Evolutionary conservation across 2,329 filamentous ascomycete species (phyloP).

Genomic region (Xylariaceae sp.): DNA sequence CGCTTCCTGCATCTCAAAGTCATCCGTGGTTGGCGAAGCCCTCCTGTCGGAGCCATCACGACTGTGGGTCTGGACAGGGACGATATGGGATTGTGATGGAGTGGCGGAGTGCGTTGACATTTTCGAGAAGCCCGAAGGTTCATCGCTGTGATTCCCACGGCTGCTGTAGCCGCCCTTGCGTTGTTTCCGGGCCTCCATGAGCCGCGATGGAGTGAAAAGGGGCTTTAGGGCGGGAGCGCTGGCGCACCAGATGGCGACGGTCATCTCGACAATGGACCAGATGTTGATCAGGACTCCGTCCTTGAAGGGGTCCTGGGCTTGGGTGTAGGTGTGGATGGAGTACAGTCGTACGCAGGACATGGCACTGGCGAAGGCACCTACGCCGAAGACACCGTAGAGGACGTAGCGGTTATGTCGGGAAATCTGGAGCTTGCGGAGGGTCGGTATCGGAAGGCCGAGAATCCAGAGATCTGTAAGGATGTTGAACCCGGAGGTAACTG

Average conservation of each 20-base stretch:
- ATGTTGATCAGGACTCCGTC: slow-evolving; percentile 33
- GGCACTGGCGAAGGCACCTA: slow-evolving; percentile 32
- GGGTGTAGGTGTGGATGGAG: slow-evolving; percentile 34
- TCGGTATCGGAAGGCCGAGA: slow-evolving; percentile 38
- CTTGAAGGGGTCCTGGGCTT: slow-evolving; percentile 31
- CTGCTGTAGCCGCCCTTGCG: slow-evolving; percentile 12
- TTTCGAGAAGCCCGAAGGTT: slow-evolving; percentile 10
- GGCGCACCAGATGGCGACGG: slow-evolving; percentile 45
- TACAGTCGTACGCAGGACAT: slow-evolving; percentile 36
- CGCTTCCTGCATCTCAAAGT: neutral
- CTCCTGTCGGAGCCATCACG: neutral
- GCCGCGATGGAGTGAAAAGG: slow-evolving; percentile 33
- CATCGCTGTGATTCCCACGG: slow-evolving; percentile 11
- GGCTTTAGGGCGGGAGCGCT: slow-evolving; percentile 47
- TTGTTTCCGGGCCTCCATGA: slow-evolving; percentile 14
- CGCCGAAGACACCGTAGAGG: slow-evolving; percentile 40
- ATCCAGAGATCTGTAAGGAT: slow-evolving; percentile 44
- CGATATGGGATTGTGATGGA: slow-evolving; percentile 14
- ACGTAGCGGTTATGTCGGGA: slow-evolving; percentile 45
- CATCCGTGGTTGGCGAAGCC: neutral
- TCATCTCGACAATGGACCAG: slow-evolving; percentile 46
- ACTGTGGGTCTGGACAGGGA: neutral
- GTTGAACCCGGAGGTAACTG: slow-evolving; percentile 39
- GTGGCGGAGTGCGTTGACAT: neutral
- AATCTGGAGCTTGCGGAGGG: slow-evolving; percentile 41